Evolutionary conservation across 2,329 filamentous ascomycete species (phyloP).

Genomic region (Aspergillus awamori): DNA sequence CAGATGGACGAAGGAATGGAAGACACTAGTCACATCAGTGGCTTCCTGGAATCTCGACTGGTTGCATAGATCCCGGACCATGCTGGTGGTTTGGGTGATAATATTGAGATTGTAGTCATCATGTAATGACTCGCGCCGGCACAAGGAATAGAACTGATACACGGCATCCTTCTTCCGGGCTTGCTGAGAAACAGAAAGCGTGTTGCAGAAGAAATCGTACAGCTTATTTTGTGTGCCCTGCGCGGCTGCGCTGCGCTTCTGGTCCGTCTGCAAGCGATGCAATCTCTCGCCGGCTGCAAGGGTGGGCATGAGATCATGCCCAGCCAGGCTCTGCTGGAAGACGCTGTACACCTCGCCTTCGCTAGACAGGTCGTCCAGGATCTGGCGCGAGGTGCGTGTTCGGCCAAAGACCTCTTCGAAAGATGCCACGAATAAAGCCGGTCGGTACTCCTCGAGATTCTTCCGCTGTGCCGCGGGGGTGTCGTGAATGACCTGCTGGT

Average conservation of each 20-base stretch:
- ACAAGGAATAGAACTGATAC: conserved; percentile 38
- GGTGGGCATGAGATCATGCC: conserved; percentile 38
- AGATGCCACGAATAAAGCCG: conserved; percentile 50
- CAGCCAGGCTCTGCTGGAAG: conserved; percentile 38
- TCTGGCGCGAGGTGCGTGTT: conserved; percentile 40
- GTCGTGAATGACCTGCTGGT: conserved; percentile 54
- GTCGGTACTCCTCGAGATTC: conserved; percentile 36
- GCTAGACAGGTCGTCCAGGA: conserved; percentile 48
- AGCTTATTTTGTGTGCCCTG: conserved; percentile 37
- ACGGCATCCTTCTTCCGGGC: conserved; percentile 31
- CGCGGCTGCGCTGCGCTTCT: conserved; percentile 35
- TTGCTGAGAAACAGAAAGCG: conserved; percentile 31
- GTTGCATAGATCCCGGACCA: conserved; percentile 37
- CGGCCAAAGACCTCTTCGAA: conserved; percentile 49
- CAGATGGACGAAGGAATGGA: conserved; percentile 39
- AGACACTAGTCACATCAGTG: conserved; percentile 36
- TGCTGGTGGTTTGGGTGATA: conserved; percentile 29
- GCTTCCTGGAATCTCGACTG: conserved; percentile 37
- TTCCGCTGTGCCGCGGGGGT: conserved; percentile 36
- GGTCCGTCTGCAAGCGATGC: conserved; percentile 32
- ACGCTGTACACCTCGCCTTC: conserved; percentile 48
- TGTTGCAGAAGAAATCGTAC: conserved; percentile 43
- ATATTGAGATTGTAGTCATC: conserved; percentile 38
- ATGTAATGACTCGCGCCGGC: conserved; percentile 34
- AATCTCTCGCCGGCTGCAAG: conserved; percentile 36